A percentile compares a stretch with the other conserved stretches of the same genome.
These are phyloP conservation scores for Hemerocallis citrina DNA, from an alignment of 106 monocot species.

Conservation along the genomic window DNA sequence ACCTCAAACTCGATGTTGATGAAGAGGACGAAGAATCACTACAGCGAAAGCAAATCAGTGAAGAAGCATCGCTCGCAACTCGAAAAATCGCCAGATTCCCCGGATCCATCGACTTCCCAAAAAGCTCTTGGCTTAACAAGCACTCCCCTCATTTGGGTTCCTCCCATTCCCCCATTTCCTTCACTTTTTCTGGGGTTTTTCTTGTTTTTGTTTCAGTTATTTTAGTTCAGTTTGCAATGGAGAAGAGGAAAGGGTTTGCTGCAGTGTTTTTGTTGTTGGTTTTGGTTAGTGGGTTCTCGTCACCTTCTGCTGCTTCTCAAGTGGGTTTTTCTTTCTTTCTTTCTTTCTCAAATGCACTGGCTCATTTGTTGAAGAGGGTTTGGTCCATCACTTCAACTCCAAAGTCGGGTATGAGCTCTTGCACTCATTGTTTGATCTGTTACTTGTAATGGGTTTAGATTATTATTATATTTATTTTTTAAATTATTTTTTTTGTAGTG, in stretches of 20 bases:
- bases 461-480: background rate
- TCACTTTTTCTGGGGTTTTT: too few species aligned
- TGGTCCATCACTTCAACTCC: conserved; percentile 75
- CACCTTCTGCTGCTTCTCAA: conserved; percentile 32
- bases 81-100: too few species aligned
- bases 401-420: conserved; percentile 39
- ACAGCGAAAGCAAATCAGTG: too few species aligned
- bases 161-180: too few species aligned
- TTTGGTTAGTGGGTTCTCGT: conserved; percentile 17
- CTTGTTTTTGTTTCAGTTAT: too few species aligned
- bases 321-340: conserved; percentile 20
- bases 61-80: too few species aligned
- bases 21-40: too few species aligned
- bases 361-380: conserved; percentile 48
- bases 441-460: background rate
- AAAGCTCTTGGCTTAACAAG: too few species aligned
- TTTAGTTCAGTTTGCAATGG: conserved; percentile 10
- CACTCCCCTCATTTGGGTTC: too few species aligned
- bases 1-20: too few species aligned
- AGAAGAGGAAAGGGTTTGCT: conserved; percentile 9
- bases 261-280: conserved; percentile 22
- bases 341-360: conserved; percentile 46
- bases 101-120: too few species aligned
- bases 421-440: background rate
- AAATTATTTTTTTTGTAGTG: conserved; percentile 18